Conservation (phyloP, 2,329 filamentous ascomycete genomes). For the Hypoxylon sp. region DNA sequence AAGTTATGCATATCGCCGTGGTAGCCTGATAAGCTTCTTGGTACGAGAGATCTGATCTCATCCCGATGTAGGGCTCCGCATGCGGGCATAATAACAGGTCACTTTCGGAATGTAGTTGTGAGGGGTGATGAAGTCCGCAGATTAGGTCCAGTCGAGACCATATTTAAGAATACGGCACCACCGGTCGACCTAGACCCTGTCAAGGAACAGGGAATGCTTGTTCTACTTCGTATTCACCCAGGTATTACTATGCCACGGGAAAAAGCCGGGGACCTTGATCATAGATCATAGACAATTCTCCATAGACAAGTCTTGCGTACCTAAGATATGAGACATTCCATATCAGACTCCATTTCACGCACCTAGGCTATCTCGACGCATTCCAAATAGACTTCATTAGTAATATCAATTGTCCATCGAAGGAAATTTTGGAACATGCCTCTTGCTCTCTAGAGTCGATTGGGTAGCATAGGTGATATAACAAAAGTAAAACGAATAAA, state of each 20-base stretch:
- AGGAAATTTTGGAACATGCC: neutral
- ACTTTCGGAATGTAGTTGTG: conserved; percentile 33
- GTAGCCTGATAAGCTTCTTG: conserved; percentile 37
- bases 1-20: conserved; percentile 32
- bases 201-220: conserved; percentile 19
- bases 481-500: too few species aligned
- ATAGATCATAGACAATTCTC: too few species aligned
- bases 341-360: conserved; percentile 3
- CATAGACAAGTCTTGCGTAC: neutral
- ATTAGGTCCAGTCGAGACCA: conserved; percentile 9
- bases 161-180: conserved; percentile 7
- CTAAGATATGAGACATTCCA: conserved; percentile 13
- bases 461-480: too few species aligned
- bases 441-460: neutral
- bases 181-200: conserved; percentile 27
- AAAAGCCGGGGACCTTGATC: conserved; percentile 3
- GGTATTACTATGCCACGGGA: conserved; percentile 26
- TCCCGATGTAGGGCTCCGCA: conserved; percentile 26
- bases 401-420: neutral
- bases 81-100: conserved; percentile 19
- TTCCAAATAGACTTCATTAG: conserved; percentile 10
- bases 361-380: conserved; percentile 1
- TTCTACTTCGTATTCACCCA: conserved; percentile 28
- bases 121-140: conserved; percentile 15
- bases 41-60: conserved; percentile 44